Evolutionary conservation across 2,329 filamentous ascomycete genomes (phyloP), one percentile per base, ranked within the genome.

Genomic region (Pseudogymnoascus pannorum): DNA sequence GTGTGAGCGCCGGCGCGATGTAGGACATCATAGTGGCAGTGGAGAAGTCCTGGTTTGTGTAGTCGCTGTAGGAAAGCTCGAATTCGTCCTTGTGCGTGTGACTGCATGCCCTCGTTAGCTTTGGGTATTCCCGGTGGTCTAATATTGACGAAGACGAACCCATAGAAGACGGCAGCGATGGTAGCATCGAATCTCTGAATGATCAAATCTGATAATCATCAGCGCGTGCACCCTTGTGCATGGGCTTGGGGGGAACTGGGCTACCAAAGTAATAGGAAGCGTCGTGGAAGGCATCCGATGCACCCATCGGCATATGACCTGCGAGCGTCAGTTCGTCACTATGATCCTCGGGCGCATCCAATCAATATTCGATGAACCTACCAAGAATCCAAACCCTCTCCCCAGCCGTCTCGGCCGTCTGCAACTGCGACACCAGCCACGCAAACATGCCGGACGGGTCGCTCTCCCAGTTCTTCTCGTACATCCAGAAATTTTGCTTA

Each of bases 361-460:
- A 0, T 70, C 29, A 31, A 31, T 5, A 6, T 9, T 6, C 29
- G 29, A 31, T 31, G 29, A 31, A 31, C 29, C 29, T 31, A 31
- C 29, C 71, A 5, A 82, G 67, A 5, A 83, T 75, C 81, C 81
- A 83, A 26, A 82, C 81, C 8, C 79, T 72, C 64, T 83, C 80
- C 4, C 74, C 74, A 7, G 74, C 73, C 63, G 81, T 77, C 67
- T 83, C 81, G 7, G 80, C 80, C 5, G 75, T 74, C 66, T 81
- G 78, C 0, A 83, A 74, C 66, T 83, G 80, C 2, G 75, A 64
- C 58, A 81, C 79, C 61, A 83, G 71, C 71, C 79, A 82, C 5
- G 70, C 70, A 61, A 82, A 75, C 16, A 75, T 72, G 6, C 66
- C 65, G 58, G 70, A 66, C 1, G 74, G 75, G 62, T 77, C 75